Evolutionary conservation across 169 alveolate genomes (phyloP).

Genomic region (Plasmodium cynomolgi): DNA sequence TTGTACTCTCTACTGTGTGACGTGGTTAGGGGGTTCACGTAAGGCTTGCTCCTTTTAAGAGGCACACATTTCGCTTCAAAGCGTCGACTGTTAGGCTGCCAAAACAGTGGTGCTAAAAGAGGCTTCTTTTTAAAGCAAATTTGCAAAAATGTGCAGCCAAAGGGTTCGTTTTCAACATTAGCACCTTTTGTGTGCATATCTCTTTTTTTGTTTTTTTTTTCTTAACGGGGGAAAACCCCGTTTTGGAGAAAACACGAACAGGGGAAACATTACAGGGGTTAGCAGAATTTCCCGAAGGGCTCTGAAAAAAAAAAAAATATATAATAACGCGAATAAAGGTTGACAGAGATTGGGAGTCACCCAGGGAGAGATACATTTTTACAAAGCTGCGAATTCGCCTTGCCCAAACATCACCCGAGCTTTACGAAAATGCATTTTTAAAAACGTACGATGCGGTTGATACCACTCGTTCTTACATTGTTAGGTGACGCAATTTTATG

Average conservation of each 20-base stretch:
- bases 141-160: not conserved
- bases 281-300: not conserved
- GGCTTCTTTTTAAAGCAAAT: not conserved
- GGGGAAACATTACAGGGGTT: not conserved
- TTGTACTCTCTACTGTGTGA: not conserved
- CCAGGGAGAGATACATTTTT: not conserved
- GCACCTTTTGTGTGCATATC: not conserved
- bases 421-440: slow-evolving; percentile 21
- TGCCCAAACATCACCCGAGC: not conserved
- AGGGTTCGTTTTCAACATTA: not conserved
- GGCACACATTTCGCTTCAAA: not conserved
- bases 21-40: not conserved
- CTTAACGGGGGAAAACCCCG: not conserved
- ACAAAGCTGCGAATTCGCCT: not conserved
- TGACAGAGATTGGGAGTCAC: not conserved
- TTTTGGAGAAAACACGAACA: not conserved
- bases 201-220: not conserved
- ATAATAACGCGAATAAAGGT: not conserved
- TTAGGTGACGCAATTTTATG: slow-evolving; percentile 26
- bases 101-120: not conserved
- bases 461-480: slow-evolving; percentile 2
- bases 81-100: not conserved
- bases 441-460: slow-evolving; percentile 44
- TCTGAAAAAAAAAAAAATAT: not conserved
- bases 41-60: not conserved